Evolutionary conservation across 2,329 filamentous ascomycete genomes (phyloP).

Genomic region (Colletotrichum graminicola): DNA sequence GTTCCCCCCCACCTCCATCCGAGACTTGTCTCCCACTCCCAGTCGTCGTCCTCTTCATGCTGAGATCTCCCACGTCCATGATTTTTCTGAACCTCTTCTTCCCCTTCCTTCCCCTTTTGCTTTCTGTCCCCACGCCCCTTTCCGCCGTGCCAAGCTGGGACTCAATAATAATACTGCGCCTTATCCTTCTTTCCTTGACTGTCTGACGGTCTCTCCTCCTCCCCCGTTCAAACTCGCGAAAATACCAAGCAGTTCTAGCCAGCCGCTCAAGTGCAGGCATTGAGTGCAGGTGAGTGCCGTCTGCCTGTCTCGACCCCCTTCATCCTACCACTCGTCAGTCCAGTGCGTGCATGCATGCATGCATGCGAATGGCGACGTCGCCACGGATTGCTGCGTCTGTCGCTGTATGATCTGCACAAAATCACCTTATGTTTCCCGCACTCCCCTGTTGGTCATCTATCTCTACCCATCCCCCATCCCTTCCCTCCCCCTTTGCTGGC

Average conservation of each 20-base stretch:
- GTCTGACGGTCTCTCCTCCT: background rate
- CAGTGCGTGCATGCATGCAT: background rate
- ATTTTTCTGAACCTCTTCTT: constrained; percentile 27
- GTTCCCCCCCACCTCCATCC: constrained; percentile 19
- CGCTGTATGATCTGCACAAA: constrained; percentile 57
- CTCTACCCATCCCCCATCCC: constrained; percentile 3
- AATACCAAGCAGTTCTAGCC: constrained; percentile 29
- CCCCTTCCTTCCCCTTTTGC: constrained; percentile 6
- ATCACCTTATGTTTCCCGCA: constrained; percentile 49
- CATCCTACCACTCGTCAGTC: background rate
- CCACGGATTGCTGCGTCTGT: background rate
- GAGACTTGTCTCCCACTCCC: constrained; percentile 30
- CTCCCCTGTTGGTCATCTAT: constrained; percentile 44
- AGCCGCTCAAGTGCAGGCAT: constrained; percentile 43
- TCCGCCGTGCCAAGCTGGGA: constrained; percentile 31
- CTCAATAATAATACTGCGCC: constrained; percentile 32
- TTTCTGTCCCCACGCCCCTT: constrained; percentile 30
- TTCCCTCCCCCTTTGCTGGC: constrained; percentile 32
- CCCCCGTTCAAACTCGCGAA: constrained; percentile 14
- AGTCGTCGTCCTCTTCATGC: constrained; percentile 29
- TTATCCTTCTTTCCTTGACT: background rate
- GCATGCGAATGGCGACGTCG: background rate
- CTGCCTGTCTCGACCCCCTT: background rate
- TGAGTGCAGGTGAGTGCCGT: constrained; percentile 38
- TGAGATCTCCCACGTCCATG: constrained; percentile 39